Conservation (phyloP, 176 grass and related monocot species). For the Aechmea fasciata region DNA sequence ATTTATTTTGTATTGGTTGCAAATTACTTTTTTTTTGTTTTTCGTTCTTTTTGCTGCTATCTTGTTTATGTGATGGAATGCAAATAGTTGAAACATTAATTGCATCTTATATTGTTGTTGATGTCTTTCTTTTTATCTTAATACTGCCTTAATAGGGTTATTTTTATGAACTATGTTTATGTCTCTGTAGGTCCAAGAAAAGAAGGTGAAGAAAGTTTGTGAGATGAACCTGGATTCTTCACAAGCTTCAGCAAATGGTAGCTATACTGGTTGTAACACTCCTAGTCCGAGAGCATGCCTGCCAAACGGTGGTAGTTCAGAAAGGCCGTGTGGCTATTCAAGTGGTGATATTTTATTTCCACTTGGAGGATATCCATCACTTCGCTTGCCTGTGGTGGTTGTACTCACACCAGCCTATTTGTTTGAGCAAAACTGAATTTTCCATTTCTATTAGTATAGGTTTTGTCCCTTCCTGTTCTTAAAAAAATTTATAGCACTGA, state of each 20-base stretch:
- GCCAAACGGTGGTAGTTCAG: constrained; percentile 46
- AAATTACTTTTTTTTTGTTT: no score
- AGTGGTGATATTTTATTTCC: constrained; percentile 20
- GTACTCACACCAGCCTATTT: constrained; percentile 34
- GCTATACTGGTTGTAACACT: constrained; percentile 26
- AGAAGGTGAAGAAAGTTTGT: constrained; percentile 83
- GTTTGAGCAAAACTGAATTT: constrained; percentile 9
- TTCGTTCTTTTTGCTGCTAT: no score
- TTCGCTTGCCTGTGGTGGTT: constrained; percentile 90
- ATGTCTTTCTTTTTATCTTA: neutral
- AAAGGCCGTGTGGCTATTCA: constrained; percentile 1
- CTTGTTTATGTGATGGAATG: no score
- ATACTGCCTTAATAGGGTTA: neutral
- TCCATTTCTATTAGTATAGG: neutral
- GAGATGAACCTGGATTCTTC: constrained; percentile 68
- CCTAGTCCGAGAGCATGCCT: constrained; percentile 16
- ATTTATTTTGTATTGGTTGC: no score
- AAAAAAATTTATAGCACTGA: constrained; percentile 2
- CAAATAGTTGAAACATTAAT: neutral
- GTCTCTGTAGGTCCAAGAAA: constrained; percentile 82
- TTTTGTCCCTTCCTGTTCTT: neutral
- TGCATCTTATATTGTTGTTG: neutral
- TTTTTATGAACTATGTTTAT: neutral
- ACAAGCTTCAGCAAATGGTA: constrained; percentile 51
- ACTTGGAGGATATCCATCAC: constrained; percentile 32